A percentile compares a stretch with the other conserved stretches of the same genome.
These are phyloP conservation scores for Luffa acutangula DNA, from an alignment of 306 rosid species.

Conservation along the genomic window DNA sequence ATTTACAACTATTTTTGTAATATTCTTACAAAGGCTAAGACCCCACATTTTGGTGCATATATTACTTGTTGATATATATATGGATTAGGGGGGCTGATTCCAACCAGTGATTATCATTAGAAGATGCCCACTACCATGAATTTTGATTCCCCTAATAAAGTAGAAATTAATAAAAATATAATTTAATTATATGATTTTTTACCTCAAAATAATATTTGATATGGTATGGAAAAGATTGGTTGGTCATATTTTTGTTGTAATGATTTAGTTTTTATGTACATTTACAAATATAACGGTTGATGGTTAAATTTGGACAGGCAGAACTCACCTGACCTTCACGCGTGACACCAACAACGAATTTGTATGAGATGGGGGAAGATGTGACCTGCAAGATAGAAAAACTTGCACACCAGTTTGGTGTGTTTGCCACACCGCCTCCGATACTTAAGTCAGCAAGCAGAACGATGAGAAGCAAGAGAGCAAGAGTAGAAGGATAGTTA, in stretches of 20 bases:
- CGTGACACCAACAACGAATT: too few species aligned
- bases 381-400: too few species aligned
- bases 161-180: background rate
- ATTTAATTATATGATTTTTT: background rate
- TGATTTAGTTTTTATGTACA: background rate
- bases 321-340: too few species aligned
- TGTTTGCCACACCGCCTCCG: too few species aligned
- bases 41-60: background rate
- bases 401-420: too few species aligned
- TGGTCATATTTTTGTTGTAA: background rate
- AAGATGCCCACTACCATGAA: background rate
- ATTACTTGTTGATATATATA: background rate
- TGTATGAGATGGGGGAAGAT: too few species aligned
- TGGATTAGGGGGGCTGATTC: background rate
- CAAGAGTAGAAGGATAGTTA: too few species aligned
- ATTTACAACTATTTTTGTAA: background rate
- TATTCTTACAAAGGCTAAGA: background rate
- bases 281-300: background rate
- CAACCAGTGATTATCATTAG: background rate
- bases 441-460: too few species aligned
- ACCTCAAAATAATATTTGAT: background rate
- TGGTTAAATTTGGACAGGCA: too few species aligned
- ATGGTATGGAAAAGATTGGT: background rate
- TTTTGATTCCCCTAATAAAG: background rate
- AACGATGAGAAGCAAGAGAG: too few species aligned